Conservation (phyloP, 2,329 filamentous ascomycete species). For the Talaromyces funiculosus region DNA sequence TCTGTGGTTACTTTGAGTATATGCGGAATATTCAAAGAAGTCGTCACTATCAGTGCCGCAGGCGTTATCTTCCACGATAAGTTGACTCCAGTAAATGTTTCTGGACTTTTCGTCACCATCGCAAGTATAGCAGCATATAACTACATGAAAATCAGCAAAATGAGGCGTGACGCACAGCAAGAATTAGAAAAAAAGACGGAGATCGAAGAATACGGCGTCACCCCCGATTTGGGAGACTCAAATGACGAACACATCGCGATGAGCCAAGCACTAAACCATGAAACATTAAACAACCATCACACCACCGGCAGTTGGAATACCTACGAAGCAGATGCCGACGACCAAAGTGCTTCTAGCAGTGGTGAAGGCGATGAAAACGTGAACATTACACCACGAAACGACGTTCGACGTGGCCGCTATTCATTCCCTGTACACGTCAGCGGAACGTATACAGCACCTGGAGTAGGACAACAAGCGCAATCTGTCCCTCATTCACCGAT, state of each 20-base stretch:
- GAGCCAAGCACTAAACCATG: slow-evolving; percentile 9
- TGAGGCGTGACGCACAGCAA: slow-evolving; percentile 67
- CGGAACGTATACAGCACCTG: slow-evolving; percentile 24
- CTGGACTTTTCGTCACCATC: slow-evolving; percentile 83
- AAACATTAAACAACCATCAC: slow-evolving; percentile 3
- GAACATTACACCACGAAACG: slow-evolving; percentile 22
- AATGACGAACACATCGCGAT: slow-evolving; percentile 2
- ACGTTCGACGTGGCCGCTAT: slow-evolving; percentile 20
- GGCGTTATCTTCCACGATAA: slow-evolving; percentile 83
- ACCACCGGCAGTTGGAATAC: slow-evolving; percentile 21
- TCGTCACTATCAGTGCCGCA: slow-evolving; percentile 87
- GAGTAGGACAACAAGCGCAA: slow-evolving; percentile 17
- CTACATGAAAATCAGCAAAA: slow-evolving; percentile 85
- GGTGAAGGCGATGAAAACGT: slow-evolving; percentile 21
- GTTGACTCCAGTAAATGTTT: slow-evolving; percentile 79
- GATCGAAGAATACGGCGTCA: slow-evolving; percentile 9
- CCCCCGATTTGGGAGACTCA: slow-evolving; percentile 1
- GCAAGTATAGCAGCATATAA: slow-evolving; percentile 84
- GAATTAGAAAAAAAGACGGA: slow-evolving; percentile 11
- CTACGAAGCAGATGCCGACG: slow-evolving; percentile 23
- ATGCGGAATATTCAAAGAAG: slow-evolving; percentile 98
- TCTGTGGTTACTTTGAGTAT: slow-evolving; percentile 95
- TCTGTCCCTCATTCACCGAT: slow-evolving; percentile 1
- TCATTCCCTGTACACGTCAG: slow-evolving; percentile 30
- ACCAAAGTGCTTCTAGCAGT: slow-evolving; percentile 15